phyloP scores from a whole-genome alignment of 2,329 filamentous ascomycete species.

The Ophiocordyceps sinensis region DNA sequence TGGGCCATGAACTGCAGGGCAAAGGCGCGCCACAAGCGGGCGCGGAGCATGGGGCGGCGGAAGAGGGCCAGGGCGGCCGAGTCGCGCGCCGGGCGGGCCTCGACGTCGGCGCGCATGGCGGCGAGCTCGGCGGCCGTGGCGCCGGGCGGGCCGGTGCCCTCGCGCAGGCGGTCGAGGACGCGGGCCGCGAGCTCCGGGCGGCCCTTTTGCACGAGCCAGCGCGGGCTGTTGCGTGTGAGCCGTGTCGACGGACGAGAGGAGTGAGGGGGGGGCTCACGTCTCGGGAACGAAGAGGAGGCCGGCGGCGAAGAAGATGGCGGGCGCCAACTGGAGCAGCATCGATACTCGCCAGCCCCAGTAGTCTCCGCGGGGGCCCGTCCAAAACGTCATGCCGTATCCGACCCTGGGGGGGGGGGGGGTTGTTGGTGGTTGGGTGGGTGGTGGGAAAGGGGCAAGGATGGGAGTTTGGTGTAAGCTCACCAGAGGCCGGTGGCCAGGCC shows the following conservation, averaged over 20 bases:
- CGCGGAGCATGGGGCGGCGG: constrained; percentile 29
- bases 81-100: constrained; percentile 12
- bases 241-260: background rate
- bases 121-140: constrained; percentile 27
- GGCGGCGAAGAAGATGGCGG: constrained; percentile 30
- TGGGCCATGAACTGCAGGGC: constrained; percentile 45
- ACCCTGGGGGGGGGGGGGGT: constrained; percentile 23
- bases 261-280: constrained; percentile 23
- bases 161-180: constrained; percentile 31
- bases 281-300: constrained; percentile 39
- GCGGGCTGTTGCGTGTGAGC: background rate
- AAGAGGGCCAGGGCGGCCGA: constrained; percentile 8
- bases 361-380: constrained; percentile 26
- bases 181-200: background rate
- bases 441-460: background rate
- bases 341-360: constrained; percentile 38
- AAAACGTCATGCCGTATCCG: constrained; percentile 40
- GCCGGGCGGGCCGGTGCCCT: constrained; percentile 21
- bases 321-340: constrained; percentile 35
- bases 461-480: constrained; percentile 21
- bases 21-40: constrained; percentile 40
- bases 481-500: constrained; percentile 40
- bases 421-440: too few species aligned
- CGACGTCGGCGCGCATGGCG: constrained; percentile 30
- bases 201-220: background rate